phyloP scores from a whole-genome alignment of 805 yeast genomes.

The Starmera dryadoides region DNA sequence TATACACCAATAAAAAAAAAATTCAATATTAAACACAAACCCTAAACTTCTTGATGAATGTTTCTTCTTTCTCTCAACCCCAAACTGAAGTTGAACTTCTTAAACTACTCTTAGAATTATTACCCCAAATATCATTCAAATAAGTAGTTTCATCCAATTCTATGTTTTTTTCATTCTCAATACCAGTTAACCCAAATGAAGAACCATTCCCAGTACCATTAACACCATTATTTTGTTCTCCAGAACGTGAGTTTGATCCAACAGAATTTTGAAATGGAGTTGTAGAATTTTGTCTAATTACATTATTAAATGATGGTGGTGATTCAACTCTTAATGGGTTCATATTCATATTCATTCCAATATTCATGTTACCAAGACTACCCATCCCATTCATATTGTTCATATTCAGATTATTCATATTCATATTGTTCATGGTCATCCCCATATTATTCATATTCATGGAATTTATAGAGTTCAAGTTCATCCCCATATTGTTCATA shows the following conservation, averaged over 20 bases:
- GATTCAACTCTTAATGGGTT: no score
- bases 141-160: constrained; percentile 14
- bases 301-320: neutral
- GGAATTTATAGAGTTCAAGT: neutral
- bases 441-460: neutral
- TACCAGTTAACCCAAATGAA: constrained; percentile 9
- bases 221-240: neutral
- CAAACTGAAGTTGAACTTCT: constrained; percentile 20
- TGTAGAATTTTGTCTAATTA: neutral
- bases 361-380: no score
- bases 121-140: constrained; percentile 20
- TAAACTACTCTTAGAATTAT: constrained; percentile 11
- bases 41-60: neutral
- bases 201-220: constrained; percentile 10
- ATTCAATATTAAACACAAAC: neutral
- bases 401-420: no score
- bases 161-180: constrained; percentile 4
- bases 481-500: neutral
- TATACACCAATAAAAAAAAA: no score
- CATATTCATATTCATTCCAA: no score
- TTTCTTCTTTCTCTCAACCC: no score
- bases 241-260: neutral
- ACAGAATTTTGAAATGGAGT: neutral
- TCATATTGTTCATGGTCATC: no score
- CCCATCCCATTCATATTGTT: no score